These are phyloP conservation scores for Flaveria bidentis DNA, from an alignment of 129 eudicot species.

Conservation along the genomic window DNA sequence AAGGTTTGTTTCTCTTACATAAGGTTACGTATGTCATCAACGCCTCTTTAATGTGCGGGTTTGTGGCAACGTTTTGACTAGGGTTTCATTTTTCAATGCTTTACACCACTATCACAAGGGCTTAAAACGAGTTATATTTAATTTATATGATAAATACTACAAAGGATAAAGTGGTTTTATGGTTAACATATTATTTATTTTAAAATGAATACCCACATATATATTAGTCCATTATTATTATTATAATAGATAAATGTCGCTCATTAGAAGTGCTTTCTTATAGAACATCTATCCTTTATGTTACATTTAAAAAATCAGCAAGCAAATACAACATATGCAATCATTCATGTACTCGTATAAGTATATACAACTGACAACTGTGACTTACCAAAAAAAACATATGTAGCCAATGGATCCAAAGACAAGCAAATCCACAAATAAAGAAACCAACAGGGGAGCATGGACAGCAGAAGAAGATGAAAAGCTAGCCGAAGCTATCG, in stretches of 20 bases:
- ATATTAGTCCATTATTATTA: background rate
- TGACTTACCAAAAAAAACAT: constrained; percentile 14
- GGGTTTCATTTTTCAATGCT: too few relatives aligned
- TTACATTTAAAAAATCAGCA: constrained; percentile 13
- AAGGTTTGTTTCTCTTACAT: too few relatives aligned
- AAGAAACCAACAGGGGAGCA: constrained; percentile 42
- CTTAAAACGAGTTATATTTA: too few relatives aligned
- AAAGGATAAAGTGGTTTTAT: too few relatives aligned
- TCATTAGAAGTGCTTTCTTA: constrained; percentile 13
- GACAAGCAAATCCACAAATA: constrained; percentile 19
- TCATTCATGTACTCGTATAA: constrained; percentile 4
- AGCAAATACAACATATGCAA: constrained; percentile 13
- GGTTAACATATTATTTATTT: too few relatives aligned
- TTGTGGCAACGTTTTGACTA: too few relatives aligned
- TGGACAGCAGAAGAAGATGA: constrained; percentile 47
- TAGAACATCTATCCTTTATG: constrained; percentile 14
- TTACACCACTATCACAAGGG: too few relatives aligned
- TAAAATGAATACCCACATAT: background rate
- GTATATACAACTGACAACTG: constrained; percentile 24
- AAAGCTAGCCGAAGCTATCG: constrained; percentile 46
- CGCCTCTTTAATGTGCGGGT: too few relatives aligned
- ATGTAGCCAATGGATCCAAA: constrained; percentile 29
- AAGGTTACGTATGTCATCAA: too few relatives aligned
- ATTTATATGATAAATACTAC: too few relatives aligned
- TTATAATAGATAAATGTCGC: background rate